A percentile compares a stretch with the other conserved stretches of the same genome.
phyloP scores from a whole-genome alignment of 164 flowering plant genomes.

The Chloranthus sessilifolius region DNA sequence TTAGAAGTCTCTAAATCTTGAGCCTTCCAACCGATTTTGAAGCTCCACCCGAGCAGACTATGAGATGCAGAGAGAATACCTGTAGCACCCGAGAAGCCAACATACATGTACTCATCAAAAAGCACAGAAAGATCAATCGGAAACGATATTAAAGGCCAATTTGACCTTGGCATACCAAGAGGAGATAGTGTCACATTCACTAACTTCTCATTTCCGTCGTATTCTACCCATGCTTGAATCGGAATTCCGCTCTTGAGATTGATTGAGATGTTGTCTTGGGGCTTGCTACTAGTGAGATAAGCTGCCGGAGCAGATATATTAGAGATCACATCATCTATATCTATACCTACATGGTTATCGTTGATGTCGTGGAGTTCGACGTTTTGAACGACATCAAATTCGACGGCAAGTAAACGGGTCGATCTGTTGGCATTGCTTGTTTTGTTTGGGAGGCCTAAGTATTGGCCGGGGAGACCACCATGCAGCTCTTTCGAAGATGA shows the following conservation, averaged over 20 bases:
- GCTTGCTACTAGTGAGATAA: background rate
- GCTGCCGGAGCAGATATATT: background rate
- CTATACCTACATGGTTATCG: background rate
- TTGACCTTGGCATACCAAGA: background rate
- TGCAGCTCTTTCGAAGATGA: background rate
- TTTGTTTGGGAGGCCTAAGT: background rate
- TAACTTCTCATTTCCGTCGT: background rate
- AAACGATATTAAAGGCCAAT: background rate
- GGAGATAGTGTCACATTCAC: conserved; percentile 1
- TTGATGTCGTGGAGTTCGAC: background rate
- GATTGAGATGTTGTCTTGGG: background rate
- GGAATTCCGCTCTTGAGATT: background rate
- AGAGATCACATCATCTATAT: background rate
- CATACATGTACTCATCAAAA: background rate
- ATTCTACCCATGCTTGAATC: conserved; percentile 4
- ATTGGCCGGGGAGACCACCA: background rate
- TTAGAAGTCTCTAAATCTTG: background rate
- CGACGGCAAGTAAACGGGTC: background rate
- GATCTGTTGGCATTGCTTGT: background rate
- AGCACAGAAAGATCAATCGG: background rate
- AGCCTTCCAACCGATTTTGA: background rate
- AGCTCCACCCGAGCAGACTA: conserved; percentile 1
- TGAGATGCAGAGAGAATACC: background rate
- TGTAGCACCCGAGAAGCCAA: background rate
- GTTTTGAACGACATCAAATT: background rate